Evolutionary conservation across 2,329 filamentous ascomycete species (phyloP).

Genomic region (Hypocreales sp.): DNA sequence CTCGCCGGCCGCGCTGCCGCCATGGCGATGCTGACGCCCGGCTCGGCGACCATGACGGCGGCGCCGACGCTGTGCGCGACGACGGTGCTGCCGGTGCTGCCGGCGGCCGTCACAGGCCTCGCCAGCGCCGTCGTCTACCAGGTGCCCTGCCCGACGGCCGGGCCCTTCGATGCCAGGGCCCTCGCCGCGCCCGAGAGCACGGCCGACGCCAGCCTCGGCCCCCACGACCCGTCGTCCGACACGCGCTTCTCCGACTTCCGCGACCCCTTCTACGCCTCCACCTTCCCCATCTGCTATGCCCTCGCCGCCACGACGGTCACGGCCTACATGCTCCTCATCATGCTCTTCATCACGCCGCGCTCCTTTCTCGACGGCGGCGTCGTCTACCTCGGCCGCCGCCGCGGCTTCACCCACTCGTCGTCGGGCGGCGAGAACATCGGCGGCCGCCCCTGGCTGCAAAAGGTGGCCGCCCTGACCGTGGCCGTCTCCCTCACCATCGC

Average conservation of each 20-base stretch:
- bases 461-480: slow-evolving; percentile 57
- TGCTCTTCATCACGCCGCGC: slow-evolving; percentile 86
- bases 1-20: neutral
- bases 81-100: slow-evolving; percentile 27
- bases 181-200: slow-evolving; percentile 23
- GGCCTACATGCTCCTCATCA: slow-evolving; percentile 82
- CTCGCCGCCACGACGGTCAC: slow-evolving; percentile 84
- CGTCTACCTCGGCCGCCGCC: slow-evolving; percentile 64
- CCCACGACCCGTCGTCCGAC: slow-evolving; percentile 13
- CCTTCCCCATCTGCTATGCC: slow-evolving; percentile 84
- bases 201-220: slow-evolving; percentile 18
- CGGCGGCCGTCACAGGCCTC: slow-evolving; percentile 40
- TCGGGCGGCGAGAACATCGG: slow-evolving; percentile 71
- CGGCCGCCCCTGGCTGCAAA: slow-evolving; percentile 86
- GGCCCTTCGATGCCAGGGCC: slow-evolving; percentile 8
- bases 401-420: slow-evolving; percentile 75
- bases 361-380: slow-evolving; percentile 81
- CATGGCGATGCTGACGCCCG: slow-evolving; percentile 4
- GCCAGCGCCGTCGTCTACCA: slow-evolving; percentile 41
- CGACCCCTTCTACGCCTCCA: slow-evolving; percentile 88
- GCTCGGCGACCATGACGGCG: slow-evolving; percentile 12
- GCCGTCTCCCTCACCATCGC: slow-evolving; percentile 85
- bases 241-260: slow-evolving; percentile 46
- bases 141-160: slow-evolving; percentile 14
- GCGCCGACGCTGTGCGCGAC: slow-evolving; percentile 21